phyloP scores from a whole-genome alignment of 495 filamentous ascomycete species.

The Thermochaetoides thermophila region DNA sequence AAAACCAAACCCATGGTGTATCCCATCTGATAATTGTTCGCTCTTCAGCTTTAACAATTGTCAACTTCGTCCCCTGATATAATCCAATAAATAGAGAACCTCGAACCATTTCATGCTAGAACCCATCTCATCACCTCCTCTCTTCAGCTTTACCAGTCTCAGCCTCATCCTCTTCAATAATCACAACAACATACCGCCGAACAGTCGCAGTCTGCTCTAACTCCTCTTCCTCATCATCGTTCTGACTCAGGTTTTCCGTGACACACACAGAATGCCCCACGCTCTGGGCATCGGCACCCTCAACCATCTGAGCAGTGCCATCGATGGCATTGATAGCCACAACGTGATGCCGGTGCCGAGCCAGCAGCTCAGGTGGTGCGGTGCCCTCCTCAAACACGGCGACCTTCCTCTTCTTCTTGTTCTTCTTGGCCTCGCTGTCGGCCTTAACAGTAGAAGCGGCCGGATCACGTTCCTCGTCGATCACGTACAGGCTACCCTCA shows the following conservation, averaged over 20 bases:
- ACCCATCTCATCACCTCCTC: too few relatives aligned
- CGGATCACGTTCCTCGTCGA: slow-evolving; percentile 11
- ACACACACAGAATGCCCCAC: slow-evolving; percentile 15
- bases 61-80: too few relatives aligned
- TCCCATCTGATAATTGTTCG: too few relatives aligned
- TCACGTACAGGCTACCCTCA: slow-evolving; percentile 15
- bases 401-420: slow-evolving; percentile 12
- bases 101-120: too few relatives aligned
- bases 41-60: too few relatives aligned
- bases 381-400: slow-evolving; percentile 18
- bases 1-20: too few relatives aligned
- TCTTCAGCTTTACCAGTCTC: too few relatives aligned
- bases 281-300: too few relatives aligned
- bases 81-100: too few relatives aligned
- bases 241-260: too few relatives aligned
- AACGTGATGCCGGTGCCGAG: slow-evolving; percentile 12
- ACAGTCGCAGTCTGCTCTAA: slow-evolving; percentile 3
- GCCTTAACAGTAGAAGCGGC: slow-evolving; percentile 1
- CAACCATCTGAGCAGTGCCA: slow-evolving; percentile 11
- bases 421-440: too few relatives aligned
- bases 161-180: slow-evolving; percentile 11
- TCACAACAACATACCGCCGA: slow-evolving; percentile 18
- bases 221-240: slow-evolving; percentile 12
- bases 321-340: slow-evolving; percentile 18
- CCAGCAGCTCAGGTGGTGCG: slow-evolving; percentile 14